Base-by-base conservation (phyloP, 1,139 yeast genomes). In the Saccharomyces hybrid region DNA sequence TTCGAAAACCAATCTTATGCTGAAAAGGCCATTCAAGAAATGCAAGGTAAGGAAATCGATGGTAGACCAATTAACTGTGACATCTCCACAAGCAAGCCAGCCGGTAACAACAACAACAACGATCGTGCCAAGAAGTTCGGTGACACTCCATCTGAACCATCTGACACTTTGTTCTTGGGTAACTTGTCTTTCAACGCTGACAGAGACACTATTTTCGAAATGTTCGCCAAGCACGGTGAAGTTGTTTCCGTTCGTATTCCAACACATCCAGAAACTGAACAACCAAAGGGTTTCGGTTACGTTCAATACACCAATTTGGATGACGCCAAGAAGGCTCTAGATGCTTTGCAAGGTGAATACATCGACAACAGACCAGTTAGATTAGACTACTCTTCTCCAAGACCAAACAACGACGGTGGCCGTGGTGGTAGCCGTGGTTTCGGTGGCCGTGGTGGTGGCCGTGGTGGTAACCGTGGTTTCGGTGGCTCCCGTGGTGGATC, bases 201-300 rank as follows among this genome's bases (percentile, higher is more conserved):
- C 73, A 84, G 90, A 75, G 97, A 90, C 71, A 77, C 75, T 60
- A 78, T 93, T 64, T 85, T 79, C 74, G 82, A 80, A 64, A 72
- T 82, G 49, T 93, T 93, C 69, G 83, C 86, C 64, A 82, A 80
- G 68, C 79, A 81, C 74, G 98, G 97, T 71, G 79, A 78, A 61
- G 88, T 93, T 59, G 76, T 89, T 57, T 87, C 95, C 58, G 91
- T 91, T 67, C 85, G 99, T 79, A 78, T 93, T 66, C 99, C 99
- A 74, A 91, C 98, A 51, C 95, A 91, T 77, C 98, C 97, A 70
- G 98, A 91, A 75, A 90, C 98, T 62, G 96, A 90, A 73, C 97
- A 91, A 77, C 96, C 96, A 74, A 93, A 93, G 82, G 99, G 99
- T 64, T 93, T 93, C 77, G 99, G 98, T 63, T 93, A 93, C 75